Conservation (phyloP, 352 stramenopile species). For the Globisporangium carolinianum region DNA sequence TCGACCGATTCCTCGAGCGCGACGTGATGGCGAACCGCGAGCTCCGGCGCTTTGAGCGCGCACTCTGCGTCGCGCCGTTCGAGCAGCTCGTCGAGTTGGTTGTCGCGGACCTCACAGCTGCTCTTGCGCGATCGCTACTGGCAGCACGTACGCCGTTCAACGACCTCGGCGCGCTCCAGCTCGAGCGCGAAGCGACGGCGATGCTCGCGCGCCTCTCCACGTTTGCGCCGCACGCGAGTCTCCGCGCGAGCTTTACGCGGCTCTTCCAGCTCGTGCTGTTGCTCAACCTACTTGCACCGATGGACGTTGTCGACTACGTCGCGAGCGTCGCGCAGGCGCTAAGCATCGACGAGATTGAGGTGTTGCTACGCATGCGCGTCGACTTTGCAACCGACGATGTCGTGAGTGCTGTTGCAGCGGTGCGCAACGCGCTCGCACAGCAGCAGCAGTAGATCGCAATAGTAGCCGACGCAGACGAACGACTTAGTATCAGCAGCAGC, state of each 20-base stretch:
- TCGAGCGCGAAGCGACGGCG: conserved; percentile 68
- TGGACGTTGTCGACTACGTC: conserved; percentile 63
- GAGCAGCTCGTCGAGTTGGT: conserved; percentile 61
- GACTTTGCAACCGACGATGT: conserved; percentile 62
- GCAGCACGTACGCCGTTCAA: conserved; percentile 60
- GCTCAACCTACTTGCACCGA: conserved; percentile 72
- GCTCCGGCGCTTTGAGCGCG: conserved; percentile 50
- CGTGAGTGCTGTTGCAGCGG: conserved; percentile 24
- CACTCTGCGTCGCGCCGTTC: conserved; percentile 53
- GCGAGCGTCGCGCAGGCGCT: conserved; percentile 43
- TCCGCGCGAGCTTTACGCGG: conserved; percentile 59
- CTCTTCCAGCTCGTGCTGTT: conserved; percentile 77
- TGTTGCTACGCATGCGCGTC: conserved; percentile 56
- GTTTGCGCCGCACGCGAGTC: conserved; percentile 45
- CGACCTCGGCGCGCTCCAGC: conserved; percentile 69
- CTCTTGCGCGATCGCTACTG: conserved; percentile 48
- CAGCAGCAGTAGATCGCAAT: neutral
- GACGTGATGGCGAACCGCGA: conserved; percentile 66
- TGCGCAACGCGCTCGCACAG: conserved; percentile 11
- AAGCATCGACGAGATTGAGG: conserved; percentile 37
- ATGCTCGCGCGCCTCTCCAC: conserved; percentile 46
- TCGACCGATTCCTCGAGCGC: conserved; percentile 55
- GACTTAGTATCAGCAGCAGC: too few species aligned
- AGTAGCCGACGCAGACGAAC: neutral
- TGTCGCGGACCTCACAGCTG: conserved; percentile 47